Evolutionary conservation across 2,329 filamentous ascomycete genomes (phyloP), one percentile per base, ranked within the genome.

Genomic region (Pseudogymnoascus sp.): DNA sequence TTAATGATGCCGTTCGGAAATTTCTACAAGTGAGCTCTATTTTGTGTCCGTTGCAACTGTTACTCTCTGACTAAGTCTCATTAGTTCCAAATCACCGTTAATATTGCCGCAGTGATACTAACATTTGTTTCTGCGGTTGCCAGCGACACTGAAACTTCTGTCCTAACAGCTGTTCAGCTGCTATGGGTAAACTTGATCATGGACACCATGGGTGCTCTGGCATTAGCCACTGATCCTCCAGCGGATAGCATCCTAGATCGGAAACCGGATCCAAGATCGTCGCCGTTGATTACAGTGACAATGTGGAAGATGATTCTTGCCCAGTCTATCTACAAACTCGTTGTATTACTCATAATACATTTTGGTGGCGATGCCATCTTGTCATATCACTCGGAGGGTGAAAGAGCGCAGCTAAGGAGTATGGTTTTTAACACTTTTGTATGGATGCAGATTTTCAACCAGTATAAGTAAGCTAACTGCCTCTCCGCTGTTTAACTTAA

Each of bases 1-100:
- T 90, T 67, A 90, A 90, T 69, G 87, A 90, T 69, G 85, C 87
- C 1, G 87, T 90, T 68, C 89, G 90, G 77, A 86, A 87, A 64
- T 90, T 90, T 73, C 77, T 90, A 59, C 76, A 77, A 43, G 39
- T 43, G 20, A 43, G 39, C 38, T 22, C 8, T 41, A 33, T 57
- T 30, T 5, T 30, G 33, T 57, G 35, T 28, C 15, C 25, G n/a
- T 59, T 28, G 12, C n/a, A 36, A 39, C 12, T 39, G 25, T n/a
- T 39, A 50, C n/a, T 39, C 3, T 63, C 58, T 57, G 20, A 43
- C 39, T 43, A 43, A 14, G 7, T 25, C 43, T 22, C 20, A 30
- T 66, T 69, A 80, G 79, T 85, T 85, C 67, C 81, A 84, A 77
- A 82, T 89, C 66, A 89, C 86, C 1, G 85, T 88, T 71, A 88